Evolutionary conservation across 495 filamentous ascomycete genomes (phyloP).

Genomic region (Neurospora pannonica): DNA sequence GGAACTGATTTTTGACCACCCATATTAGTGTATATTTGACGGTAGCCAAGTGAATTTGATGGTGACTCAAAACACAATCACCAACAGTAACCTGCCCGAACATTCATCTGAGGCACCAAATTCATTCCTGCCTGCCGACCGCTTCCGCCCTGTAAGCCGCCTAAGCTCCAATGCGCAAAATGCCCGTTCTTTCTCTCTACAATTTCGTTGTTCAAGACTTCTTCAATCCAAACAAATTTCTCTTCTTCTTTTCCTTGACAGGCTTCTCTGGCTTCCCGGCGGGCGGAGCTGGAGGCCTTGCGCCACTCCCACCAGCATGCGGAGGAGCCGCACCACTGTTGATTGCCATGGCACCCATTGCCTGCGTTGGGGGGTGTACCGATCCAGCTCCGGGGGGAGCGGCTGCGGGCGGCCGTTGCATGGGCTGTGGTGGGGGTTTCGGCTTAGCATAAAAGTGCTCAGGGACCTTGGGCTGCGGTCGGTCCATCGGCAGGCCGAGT

Average conservation of each 20-base stretch:
- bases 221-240: conserved; percentile 68
- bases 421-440: conserved; percentile 29
- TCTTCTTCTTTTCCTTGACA: conserved; percentile 65
- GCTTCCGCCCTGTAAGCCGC: not conserved
- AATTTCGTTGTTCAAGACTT: conserved; percentile 28
- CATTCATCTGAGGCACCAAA: not conserved
- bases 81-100: not conserved
- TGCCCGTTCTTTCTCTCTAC: no score
- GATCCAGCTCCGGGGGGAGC: conserved; percentile 18
- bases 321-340: conserved; percentile 15
- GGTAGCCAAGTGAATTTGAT: not conserved
- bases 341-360: conserved; percentile 24
- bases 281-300: conserved; percentile 22
- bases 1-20: not conserved
- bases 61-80: not conserved
- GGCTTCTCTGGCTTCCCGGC: conserved; percentile 38
- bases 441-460: conserved; percentile 81
- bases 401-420: not conserved
- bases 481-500: conserved; percentile 72
- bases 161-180: no score
- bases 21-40: not conserved
- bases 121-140: not conserved
- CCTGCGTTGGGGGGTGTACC: conserved; percentile 23
- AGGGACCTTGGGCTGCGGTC: conserved; percentile 69
- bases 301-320: conserved; percentile 12